Base-by-base conservation (phyloP, 768 basidiomycete species). In the Leccinum disarticulatum region DNA sequence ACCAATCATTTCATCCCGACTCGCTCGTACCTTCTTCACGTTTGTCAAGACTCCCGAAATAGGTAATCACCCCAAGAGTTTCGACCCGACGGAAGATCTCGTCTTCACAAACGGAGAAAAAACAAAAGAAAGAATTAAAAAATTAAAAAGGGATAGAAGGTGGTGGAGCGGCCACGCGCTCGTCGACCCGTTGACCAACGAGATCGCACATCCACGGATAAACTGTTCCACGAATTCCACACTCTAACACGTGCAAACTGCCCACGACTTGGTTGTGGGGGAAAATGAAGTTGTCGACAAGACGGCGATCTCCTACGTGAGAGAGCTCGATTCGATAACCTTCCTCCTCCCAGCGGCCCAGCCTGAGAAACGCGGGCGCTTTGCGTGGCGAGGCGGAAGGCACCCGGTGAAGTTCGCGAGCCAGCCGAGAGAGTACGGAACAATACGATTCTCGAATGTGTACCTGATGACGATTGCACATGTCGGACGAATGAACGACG, bases 361-460 rank as follows among this genome's bases (percentile, higher is more conserved):
- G 3, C 53, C 51, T 58, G 53, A 54, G 46, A 47, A 46, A 46
- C 28, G 35, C 50, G 38, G 57, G 50, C 35, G 49, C 22, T 11
- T 31, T 22, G 36, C 36, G 15, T 52, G 51, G 43, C 56, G 50
- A 31, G 14, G 17, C 30, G 52, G 43, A 51, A 11, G 22, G 51
- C 28, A 10, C 11, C n/a, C 36, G 50, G 57, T 27, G 52, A 53
- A 47, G 54, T 55, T 51, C 63, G 43, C 30, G 46, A 54, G 13
- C 66, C 56, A 48, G 36, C 48, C 48, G 52, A 61, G 52, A 61
- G 65, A 61, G 19, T 19, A 49, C 62, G 48, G 48, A 50, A 54
- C 66, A 55, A 48, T 13, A 36, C 47, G 60, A 50, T 10, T 27
- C 6, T 22, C 15, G 50, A 36, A 52, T n/a, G 41, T 13, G 25